A percentile compares a stretch with the other conserved stretches of the same genome.
These are phyloP conservation scores for Paradendryphiella salina DNA, from an alignment of 2,329 filamentous ascomycete species.

Conservation along the genomic window DNA sequence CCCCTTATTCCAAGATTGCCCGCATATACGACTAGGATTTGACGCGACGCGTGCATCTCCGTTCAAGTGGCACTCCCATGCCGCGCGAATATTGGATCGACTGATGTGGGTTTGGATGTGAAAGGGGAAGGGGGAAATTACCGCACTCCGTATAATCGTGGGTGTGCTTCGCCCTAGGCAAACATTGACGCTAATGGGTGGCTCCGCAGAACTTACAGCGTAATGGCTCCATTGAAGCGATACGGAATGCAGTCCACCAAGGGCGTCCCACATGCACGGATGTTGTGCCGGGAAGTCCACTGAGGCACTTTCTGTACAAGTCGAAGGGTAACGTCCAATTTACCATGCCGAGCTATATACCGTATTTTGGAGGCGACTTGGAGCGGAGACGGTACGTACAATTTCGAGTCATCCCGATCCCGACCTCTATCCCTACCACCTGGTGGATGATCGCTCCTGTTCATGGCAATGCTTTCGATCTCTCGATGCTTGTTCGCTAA, in stretches of 20 bases:
- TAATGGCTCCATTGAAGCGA: constrained; percentile 73
- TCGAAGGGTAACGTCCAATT: constrained; percentile 94
- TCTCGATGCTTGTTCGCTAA: constrained; percentile 1
- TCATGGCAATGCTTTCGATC: background rate
- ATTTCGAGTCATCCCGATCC: background rate
- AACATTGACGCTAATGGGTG: constrained; percentile 11
- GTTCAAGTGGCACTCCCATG: constrained; percentile 1
- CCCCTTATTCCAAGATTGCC: constrained; percentile 12
- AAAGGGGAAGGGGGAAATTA: constrained; percentile 4
- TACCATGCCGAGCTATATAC: constrained; percentile 79
- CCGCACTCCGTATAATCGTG: constrained; percentile 6
- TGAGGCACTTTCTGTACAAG: constrained; percentile 96
- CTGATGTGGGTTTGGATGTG: constrained; percentile 4
- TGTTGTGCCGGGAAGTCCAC: constrained; percentile 75
- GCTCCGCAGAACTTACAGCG: constrained; percentile 58
- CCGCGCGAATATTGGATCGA: background rate
- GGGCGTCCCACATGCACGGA: constrained; percentile 74
- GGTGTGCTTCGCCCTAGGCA: background rate
- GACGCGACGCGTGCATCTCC: constrained; percentile 1
- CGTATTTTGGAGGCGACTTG: constrained; percentile 65
- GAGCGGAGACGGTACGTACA: constrained; percentile 62
- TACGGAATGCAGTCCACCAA: constrained; percentile 69
- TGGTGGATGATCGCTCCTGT: too few relatives aligned
- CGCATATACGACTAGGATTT: background rate
- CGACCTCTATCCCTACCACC: constrained; percentile 3